phyloP scores from a whole-genome alignment of 2,329 filamentous ascomycete genomes.

The Talaromyces albobiverticillius region DNA sequence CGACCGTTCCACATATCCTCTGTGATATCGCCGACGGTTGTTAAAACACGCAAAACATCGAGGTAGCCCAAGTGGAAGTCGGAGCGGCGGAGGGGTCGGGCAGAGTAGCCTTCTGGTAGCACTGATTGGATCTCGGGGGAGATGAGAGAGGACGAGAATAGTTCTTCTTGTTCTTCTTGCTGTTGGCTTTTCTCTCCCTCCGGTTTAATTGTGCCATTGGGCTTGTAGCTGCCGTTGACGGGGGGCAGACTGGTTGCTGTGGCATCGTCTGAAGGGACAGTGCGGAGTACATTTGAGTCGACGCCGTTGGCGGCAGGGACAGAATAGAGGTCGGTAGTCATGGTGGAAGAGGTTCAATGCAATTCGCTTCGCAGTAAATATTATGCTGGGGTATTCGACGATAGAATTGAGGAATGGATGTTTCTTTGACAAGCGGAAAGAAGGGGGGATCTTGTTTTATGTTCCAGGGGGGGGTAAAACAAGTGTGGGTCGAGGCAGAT shows the following conservation, averaged over 20 bases:
- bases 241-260: conserved; percentile 21
- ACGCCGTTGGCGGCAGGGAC: conserved; percentile 13
- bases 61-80: conserved; percentile 85
- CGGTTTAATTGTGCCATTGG: conserved; percentile 16
- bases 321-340: conserved; percentile 16
- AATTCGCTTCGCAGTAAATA: neutral
- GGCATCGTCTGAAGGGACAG: conserved; percentile 12
- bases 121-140: conserved; percentile 68
- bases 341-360: neutral
- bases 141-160: conserved; percentile 77
- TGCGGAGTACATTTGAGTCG: conserved; percentile 13
- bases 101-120: conserved; percentile 76
- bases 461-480: neutral
- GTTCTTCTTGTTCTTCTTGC: conserved; percentile 41
- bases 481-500: conserved; percentile 3
- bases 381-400: neutral
- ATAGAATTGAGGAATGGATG: neutral
- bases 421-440: neutral
- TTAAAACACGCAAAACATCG: conserved; percentile 85
- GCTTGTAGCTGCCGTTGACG: conserved; percentile 15
- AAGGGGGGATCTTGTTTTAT: neutral
- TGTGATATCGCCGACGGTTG: conserved; percentile 83
- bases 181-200: conserved; percentile 11
- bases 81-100: conserved; percentile 73
- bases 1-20: conserved; percentile 72